Base-by-base conservation (phyloP, 140 eudicot genomes). In the Stevia rebaudiana region DNA sequence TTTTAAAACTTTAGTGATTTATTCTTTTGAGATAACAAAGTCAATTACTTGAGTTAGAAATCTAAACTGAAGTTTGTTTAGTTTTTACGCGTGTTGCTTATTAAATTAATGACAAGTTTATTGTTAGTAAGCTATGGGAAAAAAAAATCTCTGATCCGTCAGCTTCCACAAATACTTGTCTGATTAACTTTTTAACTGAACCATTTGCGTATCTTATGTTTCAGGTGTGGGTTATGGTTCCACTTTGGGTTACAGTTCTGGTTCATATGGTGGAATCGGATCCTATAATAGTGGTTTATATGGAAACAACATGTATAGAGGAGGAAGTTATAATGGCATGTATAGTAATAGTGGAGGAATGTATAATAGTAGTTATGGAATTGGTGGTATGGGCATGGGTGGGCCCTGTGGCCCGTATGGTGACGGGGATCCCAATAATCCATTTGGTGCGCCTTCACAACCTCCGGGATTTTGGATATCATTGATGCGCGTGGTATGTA, bases 391-490 rank as follows among this genome's bases (percentile, higher is more conserved):
- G 86, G 95, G 88, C 5, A 25, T 55, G 62, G 78, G 79, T 68
- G 73, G 63, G n/a, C 84, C 82, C 3, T 71, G 73, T 74, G 83
- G 79, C 2, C 92, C 87, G 24, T 94, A 82, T 39, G 76, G 94
- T 23, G 84, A 82, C 44, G 87, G 79, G 77, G 97, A 90, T 76
- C 97, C 97, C 23, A 90, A 86, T 73, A 81, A 84, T 76, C 97
- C 97, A 42, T 85, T 56, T 68, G 88, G 95, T 31, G 84, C 78
- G 24, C 97, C 97, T 30, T 54, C 97, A 73, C 79, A 92, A 25
- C 97, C 95, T 35, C 97, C 97, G 15, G 81, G 88, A 35, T 90
- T 84, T 69, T 90, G 97, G 97, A 66, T 90, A 50, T 90, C 97
- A 6, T 72, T 90, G 24, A 79, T 90, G 85, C 88, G 81, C 3